Evolutionary conservation across 2,329 filamentous ascomycete species (phyloP).

Genomic region (Macroventuria anomochaeta): DNA sequence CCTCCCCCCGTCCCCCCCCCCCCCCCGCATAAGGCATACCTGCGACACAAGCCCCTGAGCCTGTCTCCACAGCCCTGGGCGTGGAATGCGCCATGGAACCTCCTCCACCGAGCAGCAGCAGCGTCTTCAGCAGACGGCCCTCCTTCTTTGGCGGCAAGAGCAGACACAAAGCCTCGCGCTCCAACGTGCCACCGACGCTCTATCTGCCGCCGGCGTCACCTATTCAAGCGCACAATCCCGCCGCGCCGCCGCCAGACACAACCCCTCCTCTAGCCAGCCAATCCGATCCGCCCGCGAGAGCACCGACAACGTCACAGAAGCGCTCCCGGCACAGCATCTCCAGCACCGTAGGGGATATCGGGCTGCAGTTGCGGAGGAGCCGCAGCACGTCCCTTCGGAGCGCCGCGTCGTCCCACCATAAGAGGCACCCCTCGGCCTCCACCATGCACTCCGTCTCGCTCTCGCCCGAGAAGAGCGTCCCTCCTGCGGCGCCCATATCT

Average conservation of each 20-base stretch:
- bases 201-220: conserved; percentile 4
- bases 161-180: conserved; percentile 19
- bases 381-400: conserved; percentile 52
- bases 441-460: conserved; percentile 43
- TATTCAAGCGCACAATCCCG: neutral
- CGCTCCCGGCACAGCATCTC: conserved; percentile 46
- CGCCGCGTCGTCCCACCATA: conserved; percentile 41
- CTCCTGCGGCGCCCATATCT: conserved; percentile 22
- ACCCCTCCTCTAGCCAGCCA: conserved; percentile 21
- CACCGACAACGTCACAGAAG: conserved; percentile 34
- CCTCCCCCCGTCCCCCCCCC: no score
- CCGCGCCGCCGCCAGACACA: neutral
- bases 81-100: conserved; percentile 21
- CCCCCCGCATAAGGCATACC: neutral
- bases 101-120: conserved; percentile 2
- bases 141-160: conserved; percentile 40
- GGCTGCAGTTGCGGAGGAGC: conserved; percentile 48
- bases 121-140: conserved; percentile 41
- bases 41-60: neutral
- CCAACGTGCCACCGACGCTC: conserved; percentile 13
- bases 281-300: conserved; percentile 28
- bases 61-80: neutral
- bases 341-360: conserved; percentile 46
- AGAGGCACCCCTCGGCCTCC: conserved; percentile 41
- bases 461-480: conserved; percentile 43